A percentile compares a stretch with the other conserved stretches of the same genome.
These are phyloP conservation scores for Epichloe uncinata DNA, from an alignment of 2,329 filamentous ascomycete genomes.

Conservation along the genomic window DNA sequence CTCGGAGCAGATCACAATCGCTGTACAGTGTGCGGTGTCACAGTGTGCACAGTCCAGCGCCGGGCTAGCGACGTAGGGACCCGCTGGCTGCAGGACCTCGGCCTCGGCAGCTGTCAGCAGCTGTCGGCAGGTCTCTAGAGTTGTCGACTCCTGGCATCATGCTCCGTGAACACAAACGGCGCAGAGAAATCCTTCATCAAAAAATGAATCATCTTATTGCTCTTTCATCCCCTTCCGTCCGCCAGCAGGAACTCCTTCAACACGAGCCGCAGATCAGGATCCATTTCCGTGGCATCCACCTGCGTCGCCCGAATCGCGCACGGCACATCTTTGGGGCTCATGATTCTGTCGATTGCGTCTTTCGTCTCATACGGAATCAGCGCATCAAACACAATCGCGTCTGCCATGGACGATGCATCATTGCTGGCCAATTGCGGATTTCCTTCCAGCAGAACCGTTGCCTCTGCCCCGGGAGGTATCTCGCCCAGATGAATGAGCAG, in stretches of 20 bases:
- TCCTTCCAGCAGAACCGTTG: constrained; percentile 5
- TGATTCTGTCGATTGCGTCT: constrained; percentile 8
- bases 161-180: too few relatives aligned
- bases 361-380: constrained; percentile 9
- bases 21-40: too few relatives aligned
- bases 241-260: constrained; percentile 10
- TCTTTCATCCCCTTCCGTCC: constrained; percentile 1
- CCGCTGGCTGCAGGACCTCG: too few relatives aligned
- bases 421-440: constrained; percentile 7
- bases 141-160: too few relatives aligned
- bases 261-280: constrained; percentile 9
- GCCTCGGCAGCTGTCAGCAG: too few relatives aligned
- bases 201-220: too few relatives aligned
- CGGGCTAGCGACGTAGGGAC: too few relatives aligned
- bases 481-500: constrained; percentile 5
- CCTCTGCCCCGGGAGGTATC: constrained; percentile 4
- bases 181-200: too few relatives aligned
- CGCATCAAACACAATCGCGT: constrained; percentile 9
- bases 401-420: constrained; percentile 7
- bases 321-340: constrained; percentile 3
- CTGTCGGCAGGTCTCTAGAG: too few relatives aligned
- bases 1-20: too few relatives aligned
- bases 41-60: too few relatives aligned
- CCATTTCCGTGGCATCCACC: constrained; percentile 11
- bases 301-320: constrained; percentile 6